phyloP scores from a whole-genome alignment of 441 rosid species.

The Macaranga tanarius region DNA sequence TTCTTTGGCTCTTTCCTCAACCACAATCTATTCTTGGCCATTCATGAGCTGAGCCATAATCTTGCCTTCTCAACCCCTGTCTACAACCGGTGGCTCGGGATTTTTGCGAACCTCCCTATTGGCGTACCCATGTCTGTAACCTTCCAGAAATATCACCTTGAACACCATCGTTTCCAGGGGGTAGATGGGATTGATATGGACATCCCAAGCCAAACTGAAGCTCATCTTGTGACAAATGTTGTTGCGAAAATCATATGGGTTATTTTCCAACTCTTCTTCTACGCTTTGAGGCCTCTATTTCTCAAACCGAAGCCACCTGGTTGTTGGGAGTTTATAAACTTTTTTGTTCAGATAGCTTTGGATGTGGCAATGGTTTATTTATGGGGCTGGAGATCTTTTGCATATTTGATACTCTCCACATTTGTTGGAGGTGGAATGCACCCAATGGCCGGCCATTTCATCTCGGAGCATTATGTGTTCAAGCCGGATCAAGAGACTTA shows the following conservation, averaged over 20 bases:
- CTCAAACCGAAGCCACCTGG: conserved; percentile 93
- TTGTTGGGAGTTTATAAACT: conserved; percentile 71
- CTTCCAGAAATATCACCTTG: conserved; percentile 91
- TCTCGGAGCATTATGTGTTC: conserved; percentile 88
- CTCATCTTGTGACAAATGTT: conserved; percentile 53
- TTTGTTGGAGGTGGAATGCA: conserved; percentile 97
- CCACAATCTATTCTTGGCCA: conserved; percentile 89
- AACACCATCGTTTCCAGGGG: conserved; percentile 90
- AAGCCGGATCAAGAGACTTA: conserved; percentile 82
- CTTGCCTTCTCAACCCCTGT: conserved; percentile 82
- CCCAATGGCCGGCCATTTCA: conserved; percentile 89
- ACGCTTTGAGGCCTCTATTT: conserved; percentile 75
- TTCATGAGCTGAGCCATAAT: conserved; percentile 91
- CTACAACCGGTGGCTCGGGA: conserved; percentile 82
- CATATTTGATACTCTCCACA: conserved; percentile 77
- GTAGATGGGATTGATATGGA: conserved; percentile 89
- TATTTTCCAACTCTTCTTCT: conserved; percentile 78
- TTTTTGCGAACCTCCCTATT: conserved; percentile 83
- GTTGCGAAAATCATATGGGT: conserved; percentile 73
- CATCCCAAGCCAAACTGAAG: conserved; percentile 67
- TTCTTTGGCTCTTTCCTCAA: conserved; percentile 88
- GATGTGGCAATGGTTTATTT: conserved; percentile 50
- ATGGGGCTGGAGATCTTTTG: conserved; percentile 75
- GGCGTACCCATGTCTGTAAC: conserved; percentile 93
- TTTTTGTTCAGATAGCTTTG: conserved; percentile 49